These are phyloP conservation scores for Glonium stellatum DNA, from an alignment of 495 filamentous ascomycete species.

Conservation along the genomic window DNA sequence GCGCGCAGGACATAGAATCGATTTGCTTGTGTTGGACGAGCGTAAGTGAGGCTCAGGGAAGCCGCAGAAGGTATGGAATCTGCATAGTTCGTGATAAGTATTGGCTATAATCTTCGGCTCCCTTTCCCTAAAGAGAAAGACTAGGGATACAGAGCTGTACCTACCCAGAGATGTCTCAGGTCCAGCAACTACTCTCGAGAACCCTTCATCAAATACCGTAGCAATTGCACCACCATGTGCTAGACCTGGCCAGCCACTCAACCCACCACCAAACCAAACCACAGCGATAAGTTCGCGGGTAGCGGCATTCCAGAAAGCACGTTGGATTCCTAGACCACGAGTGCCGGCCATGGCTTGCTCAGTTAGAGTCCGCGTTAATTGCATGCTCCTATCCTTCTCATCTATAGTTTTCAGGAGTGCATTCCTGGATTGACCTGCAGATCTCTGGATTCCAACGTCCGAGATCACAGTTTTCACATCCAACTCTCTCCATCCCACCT, in stretches of 20 bases:
- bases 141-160: neutral
- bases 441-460: neutral
- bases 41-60: conserved; percentile 57
- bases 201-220: conserved; percentile 63
- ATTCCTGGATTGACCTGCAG: neutral
- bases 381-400: conserved; percentile 6
- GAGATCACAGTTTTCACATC: conserved; percentile 6
- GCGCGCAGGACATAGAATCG: conserved; percentile 60
- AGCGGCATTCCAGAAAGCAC: conserved; percentile 46
- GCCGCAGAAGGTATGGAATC: conserved; percentile 18
- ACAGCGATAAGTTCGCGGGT: conserved; percentile 46
- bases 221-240: conserved; percentile 71
- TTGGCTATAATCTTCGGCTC: conserved; percentile 22
- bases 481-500: conserved; percentile 26
- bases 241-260: conserved; percentile 68
- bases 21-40: conserved; percentile 48
- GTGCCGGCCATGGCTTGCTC: conserved; percentile 23
- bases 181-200: conserved; percentile 39
- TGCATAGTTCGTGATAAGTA: neutral
- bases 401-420: neutral
- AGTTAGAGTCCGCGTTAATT: conserved; percentile 10
- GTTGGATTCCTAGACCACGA: conserved; percentile 30
- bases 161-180: conserved; percentile 17
- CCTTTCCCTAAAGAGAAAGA: conserved; percentile 10
- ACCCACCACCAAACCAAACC: conserved; percentile 55